Evolutionary conservation across 164 flowering plant genomes (phyloP).

Genomic region (Vitis riparia): DNA sequence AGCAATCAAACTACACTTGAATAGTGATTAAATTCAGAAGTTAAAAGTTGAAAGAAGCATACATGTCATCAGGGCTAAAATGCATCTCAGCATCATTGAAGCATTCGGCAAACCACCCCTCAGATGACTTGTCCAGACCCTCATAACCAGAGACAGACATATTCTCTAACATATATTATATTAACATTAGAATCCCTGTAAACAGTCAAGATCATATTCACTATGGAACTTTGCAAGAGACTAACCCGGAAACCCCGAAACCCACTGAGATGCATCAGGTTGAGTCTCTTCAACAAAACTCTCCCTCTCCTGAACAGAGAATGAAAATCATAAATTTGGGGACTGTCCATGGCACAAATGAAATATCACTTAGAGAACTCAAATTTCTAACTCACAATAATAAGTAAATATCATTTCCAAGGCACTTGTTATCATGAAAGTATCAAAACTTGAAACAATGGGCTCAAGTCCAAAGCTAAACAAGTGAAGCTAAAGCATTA

Average conservation of each 20-base stretch:
- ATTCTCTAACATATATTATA: constrained; percentile 31
- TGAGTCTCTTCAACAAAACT: constrained; percentile 40
- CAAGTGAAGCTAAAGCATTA: background rate
- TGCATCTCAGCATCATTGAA: constrained; percentile 62
- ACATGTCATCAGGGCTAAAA: constrained; percentile 57
- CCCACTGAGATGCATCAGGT: constrained; percentile 52
- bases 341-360: background rate
- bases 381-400: background rate
- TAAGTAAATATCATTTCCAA: background rate
- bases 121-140: constrained; percentile 57
- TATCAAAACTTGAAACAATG: background rate
- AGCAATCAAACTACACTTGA: constrained; percentile 12
- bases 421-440: background rate
- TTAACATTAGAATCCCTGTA: constrained; percentile 3
- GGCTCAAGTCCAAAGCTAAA: background rate
- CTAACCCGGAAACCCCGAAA: constrained; percentile 54
- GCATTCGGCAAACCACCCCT: constrained; percentile 76
- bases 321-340: constrained; percentile 6
- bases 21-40: constrained; percentile 4
- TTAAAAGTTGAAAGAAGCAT: constrained; percentile 27
- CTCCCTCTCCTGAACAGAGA: constrained; percentile 47
- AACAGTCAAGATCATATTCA: background rate
- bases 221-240: constrained; percentile 9
- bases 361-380: background rate
- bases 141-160: constrained; percentile 40